A percentile compares a stretch with the other conserved stretches of the same genome.
These are phyloP conservation scores for Phytophthora podocarpi DNA, from an alignment of 352 stramenopile genomes.

Conservation along the genomic window DNA sequence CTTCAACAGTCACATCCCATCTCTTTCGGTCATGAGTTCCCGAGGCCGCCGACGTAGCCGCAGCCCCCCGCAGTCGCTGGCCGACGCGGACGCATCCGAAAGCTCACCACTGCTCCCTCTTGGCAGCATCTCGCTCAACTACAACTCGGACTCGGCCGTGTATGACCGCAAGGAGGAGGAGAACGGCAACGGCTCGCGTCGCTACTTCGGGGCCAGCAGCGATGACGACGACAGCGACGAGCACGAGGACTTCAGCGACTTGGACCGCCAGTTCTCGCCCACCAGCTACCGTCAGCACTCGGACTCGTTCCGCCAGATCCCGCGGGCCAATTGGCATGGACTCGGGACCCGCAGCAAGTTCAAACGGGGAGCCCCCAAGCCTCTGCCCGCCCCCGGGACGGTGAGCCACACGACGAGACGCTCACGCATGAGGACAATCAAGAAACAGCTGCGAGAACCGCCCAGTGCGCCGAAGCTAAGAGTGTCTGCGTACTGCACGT, in stretches of 20 bases:
- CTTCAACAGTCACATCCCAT: not conserved
- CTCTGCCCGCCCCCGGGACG: constrained; percentile 39
- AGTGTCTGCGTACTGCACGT: constrained; percentile 87
- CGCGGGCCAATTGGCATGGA: constrained; percentile 63
- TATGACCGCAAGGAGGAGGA: constrained; percentile 58
- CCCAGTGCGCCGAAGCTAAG: constrained; percentile 77
- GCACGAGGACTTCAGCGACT: constrained; percentile 33
- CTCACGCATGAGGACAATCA: constrained; percentile 85
- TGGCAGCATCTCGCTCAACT: constrained; percentile 66
- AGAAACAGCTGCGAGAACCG: constrained; percentile 78
- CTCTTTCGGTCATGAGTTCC: constrained; percentile 22
- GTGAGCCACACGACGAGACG: constrained; percentile 79
- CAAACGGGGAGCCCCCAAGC: constrained; percentile 46
- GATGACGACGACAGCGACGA: constrained; percentile 47
- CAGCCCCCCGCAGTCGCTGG: constrained; percentile 20
- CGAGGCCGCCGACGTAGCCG: constrained; percentile 21
- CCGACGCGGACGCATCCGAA: constrained; percentile 38
- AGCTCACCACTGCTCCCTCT: constrained; percentile 57
- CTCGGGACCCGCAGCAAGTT: constrained; percentile 53
- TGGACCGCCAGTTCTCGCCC: constrained; percentile 51
- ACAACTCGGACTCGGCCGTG: constrained; percentile 87
- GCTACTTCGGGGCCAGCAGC: constrained; percentile 18
- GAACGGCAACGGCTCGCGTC: constrained; percentile 14
- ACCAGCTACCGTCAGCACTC: constrained; percentile 43
- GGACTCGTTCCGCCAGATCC: constrained; percentile 42